These are phyloP conservation scores for Diaporthe citrichinensis DNA, from an alignment of 2,329 filamentous ascomycete genomes.

Conservation along the genomic window DNA sequence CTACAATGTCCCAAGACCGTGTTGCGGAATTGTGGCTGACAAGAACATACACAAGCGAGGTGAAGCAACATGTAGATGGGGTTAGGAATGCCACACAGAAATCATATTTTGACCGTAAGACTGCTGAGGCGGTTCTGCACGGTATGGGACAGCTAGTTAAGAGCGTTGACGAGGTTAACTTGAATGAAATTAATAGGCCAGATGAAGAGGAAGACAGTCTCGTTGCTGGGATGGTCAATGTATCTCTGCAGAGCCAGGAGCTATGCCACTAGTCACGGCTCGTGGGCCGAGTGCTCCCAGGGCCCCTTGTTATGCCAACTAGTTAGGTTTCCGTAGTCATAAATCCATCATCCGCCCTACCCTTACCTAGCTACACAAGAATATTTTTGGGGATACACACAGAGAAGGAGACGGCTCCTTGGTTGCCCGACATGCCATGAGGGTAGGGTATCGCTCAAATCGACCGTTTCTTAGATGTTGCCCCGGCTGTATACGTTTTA, in stretches of 20 bases:
- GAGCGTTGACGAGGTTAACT: not conserved
- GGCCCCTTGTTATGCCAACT: no score
- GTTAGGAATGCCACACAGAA: not conserved
- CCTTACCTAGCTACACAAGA: not conserved
- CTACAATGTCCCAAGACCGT: no score
- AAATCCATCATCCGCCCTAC: not conserved
- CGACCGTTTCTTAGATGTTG: not conserved
- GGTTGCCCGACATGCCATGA: not conserved
- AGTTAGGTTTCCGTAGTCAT: not conserved
- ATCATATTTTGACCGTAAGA: not conserved
- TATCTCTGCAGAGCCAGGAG: not conserved
- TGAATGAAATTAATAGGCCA: no score
- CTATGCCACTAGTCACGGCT: not conserved
- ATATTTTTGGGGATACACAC: not conserved
- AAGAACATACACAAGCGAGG: not conserved
- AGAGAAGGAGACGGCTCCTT: not conserved
- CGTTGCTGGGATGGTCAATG: not conserved
- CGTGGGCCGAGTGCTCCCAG: not conserved
- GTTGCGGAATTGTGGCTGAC: not conserved
- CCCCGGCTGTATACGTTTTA: not conserved
- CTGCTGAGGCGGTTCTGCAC: not conserved
- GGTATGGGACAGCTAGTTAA: not conserved
- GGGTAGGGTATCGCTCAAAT: not conserved
- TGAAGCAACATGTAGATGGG: not conserved
- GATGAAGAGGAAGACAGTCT: not conserved